Conservation (phyloP, 1,139 yeast species). For the Diutina siamensis region DNA sequence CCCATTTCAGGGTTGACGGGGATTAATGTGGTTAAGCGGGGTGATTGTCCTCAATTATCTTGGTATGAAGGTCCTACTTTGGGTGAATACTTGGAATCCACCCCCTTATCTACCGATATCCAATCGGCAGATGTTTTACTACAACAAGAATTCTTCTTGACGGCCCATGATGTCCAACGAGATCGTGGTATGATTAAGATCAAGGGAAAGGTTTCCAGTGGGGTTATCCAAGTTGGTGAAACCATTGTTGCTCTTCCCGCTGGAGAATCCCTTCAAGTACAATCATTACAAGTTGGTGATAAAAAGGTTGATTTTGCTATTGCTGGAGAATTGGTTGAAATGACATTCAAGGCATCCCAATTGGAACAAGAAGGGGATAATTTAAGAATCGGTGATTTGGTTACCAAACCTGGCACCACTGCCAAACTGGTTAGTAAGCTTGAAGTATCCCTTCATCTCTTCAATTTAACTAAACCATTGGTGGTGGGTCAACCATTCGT, state of each 20-base stretch:
- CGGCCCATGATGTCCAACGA: conserved; percentile 37
- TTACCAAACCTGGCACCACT: conserved; percentile 37
- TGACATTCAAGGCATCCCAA: conserved; percentile 40
- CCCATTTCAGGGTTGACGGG: conserved; percentile 88
- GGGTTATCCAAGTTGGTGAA: conserved; percentile 70
- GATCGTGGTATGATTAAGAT: conserved; percentile 35
- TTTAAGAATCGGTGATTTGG: conserved; percentile 56
- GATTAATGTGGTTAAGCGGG: conserved; percentile 51
- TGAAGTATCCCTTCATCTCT: conserved; percentile 47
- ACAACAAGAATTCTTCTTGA: conserved; percentile 33
- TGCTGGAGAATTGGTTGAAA: conserved; percentile 58
- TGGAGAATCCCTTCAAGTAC: conserved; percentile 23
- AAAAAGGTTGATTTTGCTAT: conserved; percentile 34
- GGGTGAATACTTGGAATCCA: conserved; percentile 40
- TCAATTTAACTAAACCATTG: conserved; percentile 63
- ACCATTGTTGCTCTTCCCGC: conserved; percentile 50
- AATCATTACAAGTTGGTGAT: conserved; percentile 18
- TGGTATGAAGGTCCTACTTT: conserved; percentile 68
- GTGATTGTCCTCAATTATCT: conserved; percentile 18
- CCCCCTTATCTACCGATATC: conserved; percentile 8
- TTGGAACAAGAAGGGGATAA: conserved; percentile 37
- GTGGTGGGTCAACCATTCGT: conserved; percentile 77
- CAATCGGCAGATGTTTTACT: conserved; percentile 10
- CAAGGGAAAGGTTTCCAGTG: conserved; percentile 66
- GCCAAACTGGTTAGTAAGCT: conserved; percentile 42